Conservation (phyloP, 2,329 filamentous ascomycete genomes). For the Cladosporium sphaerospermum region DNA sequence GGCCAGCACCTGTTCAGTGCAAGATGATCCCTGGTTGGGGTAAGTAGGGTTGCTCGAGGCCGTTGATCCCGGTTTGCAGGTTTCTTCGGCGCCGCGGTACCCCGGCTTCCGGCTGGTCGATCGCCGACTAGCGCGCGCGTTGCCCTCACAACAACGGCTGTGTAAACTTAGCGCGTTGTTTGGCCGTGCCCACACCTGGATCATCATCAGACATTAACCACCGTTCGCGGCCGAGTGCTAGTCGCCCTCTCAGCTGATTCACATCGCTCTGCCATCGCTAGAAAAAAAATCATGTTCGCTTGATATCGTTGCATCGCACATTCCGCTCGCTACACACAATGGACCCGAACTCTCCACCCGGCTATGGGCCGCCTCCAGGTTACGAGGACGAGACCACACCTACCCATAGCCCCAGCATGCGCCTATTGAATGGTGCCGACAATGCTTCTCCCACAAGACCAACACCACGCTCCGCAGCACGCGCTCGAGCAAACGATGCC, state of each 20-base stretch:
- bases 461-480: constrained; percentile 22
- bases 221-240: too few species aligned
- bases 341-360: constrained; percentile 5
- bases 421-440: constrained; percentile 43
- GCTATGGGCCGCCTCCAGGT: constrained; percentile 36
- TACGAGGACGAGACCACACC: constrained; percentile 36
- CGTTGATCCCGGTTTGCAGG: too few species aligned
- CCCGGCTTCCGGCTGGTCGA: too few species aligned
- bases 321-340: constrained; percentile 6
- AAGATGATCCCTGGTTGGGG: too few species aligned
- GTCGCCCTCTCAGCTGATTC: not conserved
- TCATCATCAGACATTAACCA: too few species aligned
- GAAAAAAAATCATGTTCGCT: constrained; percentile 1
- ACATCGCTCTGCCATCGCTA: not conserved
- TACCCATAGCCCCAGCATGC: constrained; percentile 42
- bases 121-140: too few species aligned
- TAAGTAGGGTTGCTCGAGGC: too few species aligned
- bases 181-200: too few species aligned
- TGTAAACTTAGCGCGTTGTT: too few species aligned
- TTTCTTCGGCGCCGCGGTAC: too few species aligned
- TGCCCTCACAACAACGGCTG: too few species aligned
- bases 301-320: not conserved
- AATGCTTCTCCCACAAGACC: constrained; percentile 29
- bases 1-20: too few species aligned
- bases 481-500: constrained; percentile 12